Evolutionary conservation across 1,284 basidiomycete genomes (phyloP).

Genomic region (Melampsora americana): DNA sequence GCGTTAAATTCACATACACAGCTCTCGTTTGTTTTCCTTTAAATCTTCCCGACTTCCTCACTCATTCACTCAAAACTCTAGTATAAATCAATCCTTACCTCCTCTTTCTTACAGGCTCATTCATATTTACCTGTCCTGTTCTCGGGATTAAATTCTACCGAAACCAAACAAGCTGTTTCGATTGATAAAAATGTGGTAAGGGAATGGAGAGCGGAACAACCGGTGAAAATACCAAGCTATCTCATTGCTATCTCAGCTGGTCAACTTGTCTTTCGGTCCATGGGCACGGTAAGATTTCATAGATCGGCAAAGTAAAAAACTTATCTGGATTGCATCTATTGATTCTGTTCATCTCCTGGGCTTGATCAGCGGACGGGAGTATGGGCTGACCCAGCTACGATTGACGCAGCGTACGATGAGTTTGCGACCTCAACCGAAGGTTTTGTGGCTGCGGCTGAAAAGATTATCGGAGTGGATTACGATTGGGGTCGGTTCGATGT

Average conservation of each 20-base stretch:
- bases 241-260: conserved; percentile 38
- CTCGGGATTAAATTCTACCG: conserved; percentile 65
- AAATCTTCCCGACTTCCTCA: neutral
- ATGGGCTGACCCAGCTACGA: conserved; percentile 81
- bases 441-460: conserved; percentile 73
- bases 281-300: conserved; percentile 22
- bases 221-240: conserved; percentile 44
- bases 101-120: conserved; percentile 47
- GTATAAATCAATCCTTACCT: neutral
- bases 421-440: conserved; percentile 78
- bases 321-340: conserved; percentile 3
- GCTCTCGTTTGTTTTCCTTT: conserved; percentile 61
- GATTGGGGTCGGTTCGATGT: conserved; percentile 86
- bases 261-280: conserved; percentile 59
- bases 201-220: conserved; percentile 45
- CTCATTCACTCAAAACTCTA: neutral
- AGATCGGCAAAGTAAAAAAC: neutral
- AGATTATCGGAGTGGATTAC: conserved; percentile 67
- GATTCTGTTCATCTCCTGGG: conserved; percentile 58
- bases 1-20: conserved; percentile 61
- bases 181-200: conserved; percentile 64
- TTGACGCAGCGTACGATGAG: conserved; percentile 79
- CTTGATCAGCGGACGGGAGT: conserved; percentile 65
- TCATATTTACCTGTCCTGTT: conserved; percentile 77
- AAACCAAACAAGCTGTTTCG: conserved; percentile 59